Evolutionary conservation across 2,329 filamentous ascomycete species (phyloP).

Genomic region (Myriosclerotinia scirpicola): DNA sequence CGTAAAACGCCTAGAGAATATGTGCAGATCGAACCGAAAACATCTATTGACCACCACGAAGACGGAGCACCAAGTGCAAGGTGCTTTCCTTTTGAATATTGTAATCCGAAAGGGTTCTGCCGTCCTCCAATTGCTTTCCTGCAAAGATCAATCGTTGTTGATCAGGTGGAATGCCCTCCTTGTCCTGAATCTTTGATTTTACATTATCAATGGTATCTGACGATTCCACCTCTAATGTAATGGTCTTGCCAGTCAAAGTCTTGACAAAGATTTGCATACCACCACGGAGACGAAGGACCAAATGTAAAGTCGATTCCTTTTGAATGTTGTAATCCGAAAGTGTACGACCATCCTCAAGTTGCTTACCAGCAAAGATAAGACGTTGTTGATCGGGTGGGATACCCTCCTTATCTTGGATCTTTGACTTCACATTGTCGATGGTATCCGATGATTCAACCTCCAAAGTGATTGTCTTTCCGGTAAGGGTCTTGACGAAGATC

Average conservation of each 20-base stretch:
- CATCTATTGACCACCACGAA: conserved; percentile 59
- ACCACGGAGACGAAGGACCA: conserved; percentile 70
- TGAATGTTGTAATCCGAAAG: conserved; percentile 90
- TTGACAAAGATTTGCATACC: conserved; percentile 76
- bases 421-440: conserved; percentile 70
- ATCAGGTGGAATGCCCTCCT: conserved; percentile 70
- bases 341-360: conserved; percentile 73
- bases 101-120: conserved; percentile 78
- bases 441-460: conserved; percentile 69
- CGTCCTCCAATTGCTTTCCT: conserved; percentile 72
- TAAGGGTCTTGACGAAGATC: conserved; percentile 70
- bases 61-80: conserved; percentile 68
- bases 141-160: conserved; percentile 71
- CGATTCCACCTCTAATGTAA: conserved; percentile 66
- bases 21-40: conserved; percentile 15
- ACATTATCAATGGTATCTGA: conserved; percentile 72
- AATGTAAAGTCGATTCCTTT: conserved; percentile 70
- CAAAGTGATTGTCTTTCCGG: conserved; percentile 68
- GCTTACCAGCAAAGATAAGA: conserved; percentile 70
- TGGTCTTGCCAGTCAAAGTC: conserved; percentile 69
- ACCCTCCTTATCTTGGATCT: conserved; percentile 72
- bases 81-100: conserved; percentile 82
- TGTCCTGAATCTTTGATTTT: conserved; percentile 70
- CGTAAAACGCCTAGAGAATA: conserved; percentile 15
- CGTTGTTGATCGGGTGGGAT: conserved; percentile 71